phyloP scores from a whole-genome alignment of 1,139 yeast species.

The Debaryomyces fabryi region DNA sequence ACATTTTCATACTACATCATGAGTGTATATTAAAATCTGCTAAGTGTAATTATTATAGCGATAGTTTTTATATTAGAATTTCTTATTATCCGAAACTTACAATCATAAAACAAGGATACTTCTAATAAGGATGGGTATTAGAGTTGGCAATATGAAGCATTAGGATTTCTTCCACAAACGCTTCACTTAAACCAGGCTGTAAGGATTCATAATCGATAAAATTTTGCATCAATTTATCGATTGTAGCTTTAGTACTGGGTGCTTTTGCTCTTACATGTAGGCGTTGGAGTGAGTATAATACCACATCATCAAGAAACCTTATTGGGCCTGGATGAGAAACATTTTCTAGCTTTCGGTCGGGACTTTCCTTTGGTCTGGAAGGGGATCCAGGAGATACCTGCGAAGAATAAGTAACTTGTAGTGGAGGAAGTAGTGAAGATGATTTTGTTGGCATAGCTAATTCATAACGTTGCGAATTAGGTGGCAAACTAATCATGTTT shows the following conservation, averaged over 20 bases:
- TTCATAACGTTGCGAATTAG: background rate
- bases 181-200: conserved; percentile 67
- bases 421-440: conserved; percentile 15
- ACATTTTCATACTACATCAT: background rate
- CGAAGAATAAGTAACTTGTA: conserved; percentile 33
- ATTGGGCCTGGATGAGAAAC: background rate
- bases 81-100: background rate
- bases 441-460: background rate
- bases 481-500: conserved; percentile 1
- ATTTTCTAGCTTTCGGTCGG: background rate
- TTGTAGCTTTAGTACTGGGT: conserved; percentile 46
- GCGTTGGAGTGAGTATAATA: conserved; percentile 30
- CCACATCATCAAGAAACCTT: conserved; percentile 14
- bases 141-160: conserved; percentile 11
- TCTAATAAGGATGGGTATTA: conserved; percentile 1
- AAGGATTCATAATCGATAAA: conserved; percentile 47
- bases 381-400: conserved; percentile 7
- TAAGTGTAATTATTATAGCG: background rate
- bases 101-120: background rate
- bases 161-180: conserved; percentile 58
- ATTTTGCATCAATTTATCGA: conserved; percentile 39
- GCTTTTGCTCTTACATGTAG: conserved; percentile 54
- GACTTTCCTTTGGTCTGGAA: conserved; percentile 7
- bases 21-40: background rate
- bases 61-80: background rate